Conservation (phyloP, 2,329 filamentous ascomycete genomes). For the Metarhizium sp. region DNA sequence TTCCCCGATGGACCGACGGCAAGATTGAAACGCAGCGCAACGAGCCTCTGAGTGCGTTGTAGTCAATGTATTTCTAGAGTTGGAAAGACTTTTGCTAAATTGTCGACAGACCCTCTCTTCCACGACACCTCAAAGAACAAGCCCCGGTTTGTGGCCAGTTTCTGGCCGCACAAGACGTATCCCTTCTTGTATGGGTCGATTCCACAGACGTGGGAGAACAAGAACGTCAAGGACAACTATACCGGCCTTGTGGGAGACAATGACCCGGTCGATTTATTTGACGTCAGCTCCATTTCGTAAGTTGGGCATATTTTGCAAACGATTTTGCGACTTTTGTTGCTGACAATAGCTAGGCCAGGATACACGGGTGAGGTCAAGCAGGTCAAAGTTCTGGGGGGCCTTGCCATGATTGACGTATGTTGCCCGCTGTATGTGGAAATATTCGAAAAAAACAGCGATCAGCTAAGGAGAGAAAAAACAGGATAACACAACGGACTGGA, state of each 20-base stretch:
- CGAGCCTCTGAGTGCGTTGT: constrained; percentile 26
- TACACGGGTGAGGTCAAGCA: constrained; percentile 30
- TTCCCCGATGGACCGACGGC: constrained; percentile 30
- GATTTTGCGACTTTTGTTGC: not conserved
- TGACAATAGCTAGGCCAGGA: constrained; percentile 12
- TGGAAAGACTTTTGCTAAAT: not conserved
- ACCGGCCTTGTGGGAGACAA: constrained; percentile 30
- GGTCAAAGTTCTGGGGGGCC: constrained; percentile 30
- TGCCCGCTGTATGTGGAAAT: not conserved
- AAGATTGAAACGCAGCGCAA: constrained; percentile 30
- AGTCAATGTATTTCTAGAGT: too few relatives aligned
- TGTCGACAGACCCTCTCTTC: constrained; percentile 24
- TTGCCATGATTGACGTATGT: constrained; percentile 28
- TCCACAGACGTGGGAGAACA: constrained; percentile 34
- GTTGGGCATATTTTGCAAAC: not conserved
- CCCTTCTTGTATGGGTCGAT: constrained; percentile 34
- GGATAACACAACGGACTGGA: constrained; percentile 28
- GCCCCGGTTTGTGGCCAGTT: constrained; percentile 29
- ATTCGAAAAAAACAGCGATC: not conserved
- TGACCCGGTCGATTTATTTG: constrained; percentile 32
- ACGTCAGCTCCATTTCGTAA: constrained; percentile 24
- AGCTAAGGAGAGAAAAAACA: not conserved
- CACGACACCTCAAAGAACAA: constrained; percentile 28
- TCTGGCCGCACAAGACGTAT: constrained; percentile 34
- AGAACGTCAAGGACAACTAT: constrained; percentile 28